Evolutionary conservation across 176 grass and related monocot species (phyloP).

Genomic region (Microstegium vimineum): DNA sequence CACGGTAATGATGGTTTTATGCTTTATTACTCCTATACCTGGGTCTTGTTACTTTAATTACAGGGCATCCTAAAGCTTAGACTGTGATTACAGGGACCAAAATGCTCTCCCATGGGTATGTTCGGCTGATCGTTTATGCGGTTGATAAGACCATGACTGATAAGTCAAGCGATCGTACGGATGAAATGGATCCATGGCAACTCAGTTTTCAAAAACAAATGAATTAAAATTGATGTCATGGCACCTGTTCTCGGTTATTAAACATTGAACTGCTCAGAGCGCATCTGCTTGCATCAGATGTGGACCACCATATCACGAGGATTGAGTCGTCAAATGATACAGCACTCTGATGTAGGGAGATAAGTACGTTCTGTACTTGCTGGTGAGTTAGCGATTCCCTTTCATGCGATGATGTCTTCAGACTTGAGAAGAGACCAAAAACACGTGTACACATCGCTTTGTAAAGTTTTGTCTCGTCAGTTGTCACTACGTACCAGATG

Average conservation of each 20-base stretch:
- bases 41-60: neutral
- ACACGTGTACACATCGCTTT: neutral
- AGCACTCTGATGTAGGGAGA: neutral
- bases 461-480: neutral
- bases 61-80: neutral
- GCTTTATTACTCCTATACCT: neutral
- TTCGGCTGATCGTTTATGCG: too few relatives aligned
- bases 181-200: neutral
- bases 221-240: neutral
- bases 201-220: neutral
- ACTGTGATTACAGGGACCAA: too few relatives aligned
- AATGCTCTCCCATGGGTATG: too few relatives aligned
- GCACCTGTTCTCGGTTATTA: neutral
- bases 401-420: neutral
- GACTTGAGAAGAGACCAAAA: neutral
- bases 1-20: neutral
- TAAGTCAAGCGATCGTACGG: too few relatives aligned
- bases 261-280: constrained; percentile 1
- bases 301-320: too few relatives aligned
- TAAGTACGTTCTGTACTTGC: neutral
- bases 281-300: constrained; percentile 12
- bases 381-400: constrained; percentile 18
- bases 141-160: too few relatives aligned
- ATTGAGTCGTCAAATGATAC: neutral
- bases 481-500: neutral